Evolutionary conservation across 2,329 filamentous ascomycete species (phyloP).

Genomic region (Cyphellophora attinorum): DNA sequence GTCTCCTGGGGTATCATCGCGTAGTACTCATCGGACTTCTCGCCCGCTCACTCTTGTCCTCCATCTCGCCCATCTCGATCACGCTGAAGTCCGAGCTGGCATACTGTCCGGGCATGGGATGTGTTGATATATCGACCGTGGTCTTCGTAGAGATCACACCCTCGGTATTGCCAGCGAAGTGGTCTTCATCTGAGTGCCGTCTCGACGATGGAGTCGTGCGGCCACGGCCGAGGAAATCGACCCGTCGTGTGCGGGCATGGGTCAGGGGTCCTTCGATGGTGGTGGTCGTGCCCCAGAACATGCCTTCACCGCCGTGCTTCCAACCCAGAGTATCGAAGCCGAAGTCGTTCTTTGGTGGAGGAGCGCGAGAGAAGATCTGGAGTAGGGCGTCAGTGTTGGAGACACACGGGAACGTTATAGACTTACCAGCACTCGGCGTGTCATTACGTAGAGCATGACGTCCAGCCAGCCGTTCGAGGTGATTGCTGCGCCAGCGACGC

Average conservation of each 20-base stretch:
- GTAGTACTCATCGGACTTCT: background rate
- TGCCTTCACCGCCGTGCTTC: slow-evolving; percentile 6
- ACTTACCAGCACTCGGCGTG: slow-evolving; percentile 38
- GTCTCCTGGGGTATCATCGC: too few relatives aligned
- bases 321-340: slow-evolving; percentile 14
- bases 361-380: slow-evolving; percentile 39
- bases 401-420: background rate
- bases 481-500: slow-evolving; percentile 45
- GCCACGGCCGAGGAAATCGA: slow-evolving; percentile 3
- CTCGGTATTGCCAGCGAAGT: slow-evolving; percentile 9
- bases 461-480: slow-evolving; percentile 51
- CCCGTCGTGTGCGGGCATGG: slow-evolving; percentile 4
- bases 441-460: slow-evolving; percentile 48
- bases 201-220: slow-evolving; percentile 4
- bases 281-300: slow-evolving; percentile 9
- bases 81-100: slow-evolving; percentile 7
- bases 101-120: slow-evolving; percentile 5
- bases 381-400: background rate
- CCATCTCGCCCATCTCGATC: slow-evolving; percentile 7
- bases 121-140: slow-evolving; percentile 10
- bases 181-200: slow-evolving; percentile 13
- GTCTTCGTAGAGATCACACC: slow-evolving; percentile 15
- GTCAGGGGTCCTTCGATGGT: slow-evolving; percentile 11
- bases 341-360: slow-evolving; percentile 14
- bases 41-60: slow-evolving; percentile 7